Percentiles rank a stretch among this genome's conserved stretches.
Conservation (phyloP, 139 green algal species). For the Zygnema cylindricum region DNA sequence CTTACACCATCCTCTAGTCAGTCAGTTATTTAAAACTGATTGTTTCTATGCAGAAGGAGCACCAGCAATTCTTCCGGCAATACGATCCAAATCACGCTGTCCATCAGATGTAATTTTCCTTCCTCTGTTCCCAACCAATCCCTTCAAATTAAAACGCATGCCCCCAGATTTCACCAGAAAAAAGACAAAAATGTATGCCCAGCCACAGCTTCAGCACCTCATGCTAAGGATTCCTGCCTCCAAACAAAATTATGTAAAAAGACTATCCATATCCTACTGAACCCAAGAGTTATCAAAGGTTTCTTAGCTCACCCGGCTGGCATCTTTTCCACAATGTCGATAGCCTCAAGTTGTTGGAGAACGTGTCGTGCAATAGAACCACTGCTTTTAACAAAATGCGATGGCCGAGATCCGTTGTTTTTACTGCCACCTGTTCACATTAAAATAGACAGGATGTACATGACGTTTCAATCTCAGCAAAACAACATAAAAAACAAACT, state of each 20-base stretch:
- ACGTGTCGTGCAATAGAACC: conserved; percentile 84
- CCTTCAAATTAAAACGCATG: conserved; percentile 14
- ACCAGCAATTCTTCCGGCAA: conserved; percentile 71
- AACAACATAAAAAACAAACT: too few relatives aligned
- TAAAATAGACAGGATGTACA: background rate
- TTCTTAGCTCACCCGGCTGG: conserved; percentile 50
- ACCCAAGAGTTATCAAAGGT: too few relatives aligned
- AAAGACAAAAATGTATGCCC: too few relatives aligned
- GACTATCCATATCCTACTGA: too few relatives aligned
- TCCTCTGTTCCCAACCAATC: conserved; percentile 63
- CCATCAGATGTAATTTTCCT: conserved; percentile 86
- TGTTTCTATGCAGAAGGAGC: conserved; percentile 16
- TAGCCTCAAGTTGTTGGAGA: conserved; percentile 85
- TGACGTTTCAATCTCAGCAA: too few relatives aligned
- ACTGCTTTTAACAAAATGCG: conserved; percentile 74
- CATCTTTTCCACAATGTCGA: conserved; percentile 67
- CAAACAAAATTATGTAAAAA: too few relatives aligned
- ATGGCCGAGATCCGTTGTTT: conserved; percentile 56
- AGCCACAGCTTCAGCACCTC: too few relatives aligned
- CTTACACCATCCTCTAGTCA: background rate
- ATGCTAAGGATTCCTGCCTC: too few relatives aligned
- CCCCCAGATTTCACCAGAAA: too few relatives aligned
- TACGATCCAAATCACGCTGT: conserved; percentile 91
- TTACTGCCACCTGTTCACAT: conserved; percentile 53
- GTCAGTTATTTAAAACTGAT: background rate